Base-by-base conservation (phyloP, 2,329 filamentous ascomycete genomes). In the Arthrinium phaeospermum region DNA sequence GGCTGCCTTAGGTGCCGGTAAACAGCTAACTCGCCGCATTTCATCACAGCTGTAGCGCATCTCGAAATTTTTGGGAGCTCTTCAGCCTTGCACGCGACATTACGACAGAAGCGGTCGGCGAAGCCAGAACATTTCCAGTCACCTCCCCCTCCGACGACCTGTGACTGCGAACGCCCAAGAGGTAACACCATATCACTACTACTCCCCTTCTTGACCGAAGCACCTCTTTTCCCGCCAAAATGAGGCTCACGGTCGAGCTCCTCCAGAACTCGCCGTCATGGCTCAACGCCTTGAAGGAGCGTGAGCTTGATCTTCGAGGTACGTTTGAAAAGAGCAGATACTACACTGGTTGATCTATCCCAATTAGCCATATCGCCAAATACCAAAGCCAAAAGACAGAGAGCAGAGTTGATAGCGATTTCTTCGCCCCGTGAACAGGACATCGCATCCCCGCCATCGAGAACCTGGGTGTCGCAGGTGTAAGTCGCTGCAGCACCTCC, bases 301-400 rank as follows among this genome's bases (percentile, higher is more conserved):
- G 96, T 85, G 96, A 99, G 90, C 91, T 99, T 83, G 95, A 98
- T 88, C 94, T 99, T 80, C 92, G 96, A 98, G 96, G 96, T 98
- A 93, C 91, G 95, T 89, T 85, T 91, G 93, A 93, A 94, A 97
- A 94, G 94, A 91, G 89, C 94, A 96, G 95, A 96, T 97, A 91
- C 94, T 98, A 94, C 94, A 95, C 91, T 90, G 86, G 83, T 79
- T 81, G 80, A 78, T 81, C 80, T 82, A 82, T 70, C 51, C 57
- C 46, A 51, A 49, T 51, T 70, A 73, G 73, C 76, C 74, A 64
- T 41, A 64, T 64, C 57, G 57, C 34, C 57, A 67, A 72, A 57
- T 71, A 73, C 44, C 71, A 64, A 64, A 41, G 74, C 46, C 53
- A 70, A 51, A 57, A 72, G 68, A 67, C 57, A 64, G 69, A 84